A percentile compares a stretch with the other conserved stretches of the same genome.
Conservation (phyloP, 352 stramenopile genomes). For the Globisporangium spiculum region DNA sequence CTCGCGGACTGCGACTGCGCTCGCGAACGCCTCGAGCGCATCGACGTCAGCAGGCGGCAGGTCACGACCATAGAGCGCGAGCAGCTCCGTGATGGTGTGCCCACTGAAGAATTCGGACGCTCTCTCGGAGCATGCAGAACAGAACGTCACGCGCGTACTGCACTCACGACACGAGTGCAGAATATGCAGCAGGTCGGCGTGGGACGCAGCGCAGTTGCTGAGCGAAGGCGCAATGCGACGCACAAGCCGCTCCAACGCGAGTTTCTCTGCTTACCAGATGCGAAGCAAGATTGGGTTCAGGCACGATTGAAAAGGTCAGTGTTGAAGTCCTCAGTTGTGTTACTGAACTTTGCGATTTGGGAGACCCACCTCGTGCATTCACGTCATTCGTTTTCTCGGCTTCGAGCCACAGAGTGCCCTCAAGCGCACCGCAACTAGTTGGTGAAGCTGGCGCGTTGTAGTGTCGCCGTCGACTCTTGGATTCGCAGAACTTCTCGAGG, state of each 20-base stretch:
- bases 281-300: not conserved
- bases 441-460: not conserved
- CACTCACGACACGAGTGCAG: conserved; percentile 56
- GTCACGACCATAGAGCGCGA: conserved; percentile 50
- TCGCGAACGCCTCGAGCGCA: conserved; percentile 39
- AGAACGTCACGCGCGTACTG: conserved; percentile 55
- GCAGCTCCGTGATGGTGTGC: conserved; percentile 49
- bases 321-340: not conserved
- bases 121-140: conserved; percentile 35
- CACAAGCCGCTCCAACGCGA: conserved; percentile 52
- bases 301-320: not conserved
- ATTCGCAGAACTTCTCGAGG: conserved; percentile 40
- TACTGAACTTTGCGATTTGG: not conserved
- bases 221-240: conserved; percentile 61
- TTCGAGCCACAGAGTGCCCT: conserved; percentile 25
- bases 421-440: conserved; percentile 7
- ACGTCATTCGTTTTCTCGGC: conserved; percentile 39
- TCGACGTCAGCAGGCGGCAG: conserved; percentile 49
- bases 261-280: conserved; percentile 33
- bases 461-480: conserved; percentile 25
- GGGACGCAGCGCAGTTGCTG: conserved; percentile 50
- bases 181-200: conserved; percentile 54
- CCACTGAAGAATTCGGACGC: conserved; percentile 65
- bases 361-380: conserved; percentile 28
- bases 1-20: conserved; percentile 39